Evolutionary conservation across 139 green algal species (phyloP).

Genomic region (Pseudopediastrum boryanum): DNA sequence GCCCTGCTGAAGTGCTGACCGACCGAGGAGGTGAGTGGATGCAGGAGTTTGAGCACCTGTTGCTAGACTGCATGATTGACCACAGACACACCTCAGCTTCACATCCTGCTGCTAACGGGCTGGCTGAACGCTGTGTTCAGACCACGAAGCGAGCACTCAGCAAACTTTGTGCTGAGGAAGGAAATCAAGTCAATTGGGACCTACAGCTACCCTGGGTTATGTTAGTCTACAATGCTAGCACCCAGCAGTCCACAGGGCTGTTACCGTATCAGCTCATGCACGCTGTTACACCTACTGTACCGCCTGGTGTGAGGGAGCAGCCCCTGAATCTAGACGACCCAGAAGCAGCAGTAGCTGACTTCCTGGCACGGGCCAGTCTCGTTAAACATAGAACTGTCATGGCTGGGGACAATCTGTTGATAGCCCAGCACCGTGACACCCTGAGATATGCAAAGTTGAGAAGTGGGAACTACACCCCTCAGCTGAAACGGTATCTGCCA

Average conservation of each 20-base stretch:
- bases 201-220: background rate
- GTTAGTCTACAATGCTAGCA: slow-evolving; percentile 21
- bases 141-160: slow-evolving; percentile 11
- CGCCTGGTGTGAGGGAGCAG: slow-evolving; percentile 6
- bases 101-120: slow-evolving; percentile 20
- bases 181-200: slow-evolving; percentile 11
- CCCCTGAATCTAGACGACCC: slow-evolving; percentile 7
- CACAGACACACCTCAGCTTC: background rate
- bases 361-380: slow-evolving; percentile 9
- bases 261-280: slow-evolving; percentile 36
- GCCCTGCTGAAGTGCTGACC: slow-evolving; percentile 1
- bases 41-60: background rate
- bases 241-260: slow-evolving; percentile 12
- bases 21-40: slow-evolving; percentile 12
- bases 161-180: background rate
- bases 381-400: background rate
- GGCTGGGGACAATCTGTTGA: slow-evolving; percentile 14
- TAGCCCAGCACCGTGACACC: slow-evolving; percentile 29
- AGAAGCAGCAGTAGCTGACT: background rate
- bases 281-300: slow-evolving; percentile 8
- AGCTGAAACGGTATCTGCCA: background rate
- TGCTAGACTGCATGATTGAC: slow-evolving; percentile 13
- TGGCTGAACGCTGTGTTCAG: slow-evolving; percentile 22
- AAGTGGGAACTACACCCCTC: background rate
- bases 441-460: slow-evolving; percentile 9